phyloP scores from a whole-genome alignment of 2,329 filamentous ascomycete genomes.

The Claviceps africana region DNA sequence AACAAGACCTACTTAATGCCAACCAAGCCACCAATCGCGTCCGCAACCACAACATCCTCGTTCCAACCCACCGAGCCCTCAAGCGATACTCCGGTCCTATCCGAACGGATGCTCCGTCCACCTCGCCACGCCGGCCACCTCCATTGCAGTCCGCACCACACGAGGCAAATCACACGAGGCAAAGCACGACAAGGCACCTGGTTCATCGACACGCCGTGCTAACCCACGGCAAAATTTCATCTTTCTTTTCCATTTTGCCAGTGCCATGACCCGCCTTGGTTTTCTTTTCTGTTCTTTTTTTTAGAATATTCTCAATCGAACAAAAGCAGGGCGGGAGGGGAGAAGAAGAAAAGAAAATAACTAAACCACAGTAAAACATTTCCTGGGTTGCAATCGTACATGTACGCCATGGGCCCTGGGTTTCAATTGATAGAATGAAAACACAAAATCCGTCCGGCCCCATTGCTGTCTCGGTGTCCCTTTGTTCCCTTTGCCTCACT shows the following conservation, averaged over 20 bases:
- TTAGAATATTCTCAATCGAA: slow-evolving; percentile 17
- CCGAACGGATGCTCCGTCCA: too few species aligned
- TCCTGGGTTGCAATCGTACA: slow-evolving; percentile 21
- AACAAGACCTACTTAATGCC: too few species aligned
- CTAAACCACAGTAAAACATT: slow-evolving; percentile 9
- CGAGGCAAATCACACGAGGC: too few species aligned
- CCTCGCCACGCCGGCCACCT: too few species aligned
- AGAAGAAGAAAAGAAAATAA: slow-evolving; percentile 12
- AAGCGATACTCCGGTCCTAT: too few species aligned
- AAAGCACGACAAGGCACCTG: too few species aligned
- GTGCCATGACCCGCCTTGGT: neutral
- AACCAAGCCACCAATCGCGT: too few species aligned
- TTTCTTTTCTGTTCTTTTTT: slow-evolving; percentile 7
- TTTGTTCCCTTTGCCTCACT: slow-evolving; percentile 4
- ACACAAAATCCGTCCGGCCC: slow-evolving; percentile 6
- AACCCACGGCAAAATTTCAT: neutral
- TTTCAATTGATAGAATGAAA: slow-evolving; percentile 5
- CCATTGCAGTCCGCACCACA: too few species aligned
- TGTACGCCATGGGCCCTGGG: slow-evolving; percentile 15
- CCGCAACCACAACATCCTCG: too few species aligned
- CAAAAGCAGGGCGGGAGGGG: slow-evolving; percentile 7
- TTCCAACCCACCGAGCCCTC: too few species aligned
- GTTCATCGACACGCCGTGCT: neutral
- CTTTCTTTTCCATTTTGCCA: neutral
- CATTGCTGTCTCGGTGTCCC: slow-evolving; percentile 3